Conservation (phyloP, 192 early-diverging fungal genomes). For the Rhizophlyctis rosea region DNA sequence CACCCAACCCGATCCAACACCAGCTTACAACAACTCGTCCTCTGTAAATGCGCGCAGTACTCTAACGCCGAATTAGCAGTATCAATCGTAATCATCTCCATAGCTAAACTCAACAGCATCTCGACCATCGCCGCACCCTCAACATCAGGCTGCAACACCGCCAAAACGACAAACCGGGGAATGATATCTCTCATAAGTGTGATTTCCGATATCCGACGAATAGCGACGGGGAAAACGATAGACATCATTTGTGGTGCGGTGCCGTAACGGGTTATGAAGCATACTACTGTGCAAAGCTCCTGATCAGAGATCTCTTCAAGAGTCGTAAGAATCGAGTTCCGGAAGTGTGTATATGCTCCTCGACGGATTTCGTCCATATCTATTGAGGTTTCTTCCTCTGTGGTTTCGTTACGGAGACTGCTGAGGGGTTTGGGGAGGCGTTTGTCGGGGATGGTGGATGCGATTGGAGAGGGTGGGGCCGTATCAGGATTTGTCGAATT, state of each 20-base stretch:
- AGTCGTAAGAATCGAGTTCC: conserved; percentile 1
- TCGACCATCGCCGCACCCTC: conserved; percentile 24
- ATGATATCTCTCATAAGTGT: conserved; percentile 26
- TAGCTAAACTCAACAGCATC: conserved; percentile 1
- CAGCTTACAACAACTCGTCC: conserved; percentile 28
- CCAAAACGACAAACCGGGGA: conserved; percentile 32
- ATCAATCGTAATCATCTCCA: conserved; percentile 11
- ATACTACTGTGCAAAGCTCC: conserved; percentile 9
- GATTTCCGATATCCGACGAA: conserved; percentile 9
- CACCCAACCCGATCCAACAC: conserved; percentile 23
- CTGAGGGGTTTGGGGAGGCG: conserved; percentile 4
- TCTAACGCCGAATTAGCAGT: conserved; percentile 40
- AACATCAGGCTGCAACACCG: conserved; percentile 28
- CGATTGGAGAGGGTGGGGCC: too few relatives aligned
- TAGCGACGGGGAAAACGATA: conserved; percentile 13
- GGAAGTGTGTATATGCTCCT: conserved; percentile 20
- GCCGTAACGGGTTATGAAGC: conserved; percentile 22
- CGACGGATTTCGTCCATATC: conserved; percentile 17
- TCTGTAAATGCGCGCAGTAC: conserved; percentile 29
- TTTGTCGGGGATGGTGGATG: too few relatives aligned
- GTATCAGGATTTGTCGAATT: too few relatives aligned
- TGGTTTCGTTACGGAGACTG: conserved; percentile 13
- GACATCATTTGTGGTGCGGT: conserved; percentile 24
- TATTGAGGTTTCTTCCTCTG: conserved; percentile 11
- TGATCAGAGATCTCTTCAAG: conserved; percentile 6